Evolutionary conservation across 139 green algal species (phyloP).

Genomic region (Chlamydomonas sp.): DNA sequence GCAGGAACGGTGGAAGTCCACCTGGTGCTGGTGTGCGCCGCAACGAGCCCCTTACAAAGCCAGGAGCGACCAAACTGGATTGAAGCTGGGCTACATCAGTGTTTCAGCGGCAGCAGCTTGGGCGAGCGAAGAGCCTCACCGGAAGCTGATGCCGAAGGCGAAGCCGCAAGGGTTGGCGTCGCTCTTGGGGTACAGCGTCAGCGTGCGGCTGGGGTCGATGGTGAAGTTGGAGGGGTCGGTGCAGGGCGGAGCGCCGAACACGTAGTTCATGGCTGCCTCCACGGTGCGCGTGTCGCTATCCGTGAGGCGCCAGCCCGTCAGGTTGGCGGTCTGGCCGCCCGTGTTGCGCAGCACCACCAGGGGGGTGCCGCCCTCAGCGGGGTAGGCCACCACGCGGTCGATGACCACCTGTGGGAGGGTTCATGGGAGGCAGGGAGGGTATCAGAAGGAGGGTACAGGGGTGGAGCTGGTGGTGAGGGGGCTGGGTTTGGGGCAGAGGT

Average conservation of each 20-base stretch:
- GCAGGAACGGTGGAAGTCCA: too few species aligned
- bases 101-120: too few species aligned
- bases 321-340: conserved; percentile 59
- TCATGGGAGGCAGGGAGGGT: too few species aligned
- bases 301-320: conserved; percentile 6
- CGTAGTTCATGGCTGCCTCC: conserved; percentile 10
- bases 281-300: conserved; percentile 24
- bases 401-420: conserved; percentile 40
- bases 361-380: conserved; percentile 1
- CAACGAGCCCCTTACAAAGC: too few species aligned
- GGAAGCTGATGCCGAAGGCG: conserved; percentile 57
- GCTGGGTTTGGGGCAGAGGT: too few species aligned
- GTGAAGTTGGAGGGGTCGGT: conserved; percentile 50
- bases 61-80: too few species aligned
- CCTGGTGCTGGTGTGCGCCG: too few species aligned
- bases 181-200: conserved; percentile 43
- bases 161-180: conserved; percentile 62
- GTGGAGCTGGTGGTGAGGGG: too few species aligned
- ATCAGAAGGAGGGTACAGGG: too few species aligned
- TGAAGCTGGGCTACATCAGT: too few species aligned
- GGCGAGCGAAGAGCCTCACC: too few species aligned
- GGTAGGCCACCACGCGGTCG: conserved; percentile 49
- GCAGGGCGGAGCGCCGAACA: conserved; percentile 33
- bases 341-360: conserved; percentile 58
- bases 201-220: conserved; percentile 40